A percentile compares a stretch with the other conserved stretches of the same genome.
These are phyloP conservation scores for Holtermanniella nyarrowii DNA, from an alignment of 768 basidiomycete species.

Conservation along the genomic window DNA sequence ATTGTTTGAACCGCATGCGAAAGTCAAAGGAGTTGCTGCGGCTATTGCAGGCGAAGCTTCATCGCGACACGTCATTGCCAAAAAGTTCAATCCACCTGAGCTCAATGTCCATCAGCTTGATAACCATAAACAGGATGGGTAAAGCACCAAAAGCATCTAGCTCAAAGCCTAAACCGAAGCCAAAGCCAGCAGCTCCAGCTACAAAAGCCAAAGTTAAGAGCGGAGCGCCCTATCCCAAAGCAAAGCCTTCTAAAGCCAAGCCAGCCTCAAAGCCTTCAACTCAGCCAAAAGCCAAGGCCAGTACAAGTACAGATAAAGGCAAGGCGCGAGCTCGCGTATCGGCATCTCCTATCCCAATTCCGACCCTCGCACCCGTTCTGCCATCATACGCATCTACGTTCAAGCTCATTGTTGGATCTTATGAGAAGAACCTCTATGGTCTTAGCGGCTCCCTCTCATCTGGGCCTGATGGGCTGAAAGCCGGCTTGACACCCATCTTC, in stretches of 20 bases:
- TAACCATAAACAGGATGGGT: background rate
- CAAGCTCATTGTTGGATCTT: conserved; percentile 82
- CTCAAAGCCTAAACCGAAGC: background rate
- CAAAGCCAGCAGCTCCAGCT: background rate
- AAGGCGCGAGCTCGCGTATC: too few relatives aligned
- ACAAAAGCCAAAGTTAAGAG: too few relatives aligned
- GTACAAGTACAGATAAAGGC: conserved; percentile 17
- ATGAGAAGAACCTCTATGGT: conserved; percentile 92
- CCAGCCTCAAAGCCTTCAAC: background rate
- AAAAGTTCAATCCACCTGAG: background rate
- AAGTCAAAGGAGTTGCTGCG: too few relatives aligned
- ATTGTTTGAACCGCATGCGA: too few relatives aligned
- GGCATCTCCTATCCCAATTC: too few relatives aligned
- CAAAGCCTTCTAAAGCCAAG: background rate
- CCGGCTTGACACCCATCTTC: conserved; percentile 57
- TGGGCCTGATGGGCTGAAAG: conserved; percentile 34
- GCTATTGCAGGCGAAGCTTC: too few relatives aligned
- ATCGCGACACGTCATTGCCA: background rate
- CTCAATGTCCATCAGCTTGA: background rate
- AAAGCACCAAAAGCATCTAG: background rate
- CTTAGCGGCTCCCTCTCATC: conserved; percentile 52
- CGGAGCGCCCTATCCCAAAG: background rate
- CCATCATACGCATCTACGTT: conserved; percentile 48
- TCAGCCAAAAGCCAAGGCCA: conserved; percentile 16
- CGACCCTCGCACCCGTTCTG: background rate